Evolutionary conservation across 495 filamentous ascomycete genomes (phyloP).

Genomic region (Bathelium albidoporum): DNA sequence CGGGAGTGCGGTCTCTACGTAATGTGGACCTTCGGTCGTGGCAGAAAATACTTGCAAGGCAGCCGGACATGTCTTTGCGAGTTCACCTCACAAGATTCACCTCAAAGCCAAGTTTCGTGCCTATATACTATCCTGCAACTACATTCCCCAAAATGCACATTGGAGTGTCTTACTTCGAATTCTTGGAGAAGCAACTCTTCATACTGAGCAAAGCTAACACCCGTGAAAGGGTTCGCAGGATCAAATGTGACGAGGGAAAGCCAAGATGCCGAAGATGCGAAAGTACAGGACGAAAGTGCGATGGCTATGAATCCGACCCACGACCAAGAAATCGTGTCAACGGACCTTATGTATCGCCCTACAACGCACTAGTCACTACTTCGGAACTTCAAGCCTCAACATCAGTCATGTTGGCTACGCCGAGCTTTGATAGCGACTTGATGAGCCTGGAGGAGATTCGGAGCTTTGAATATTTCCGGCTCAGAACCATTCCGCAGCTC

Average conservation of each 20-base stretch:
- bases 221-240: background rate
- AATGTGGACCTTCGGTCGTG: too few relatives aligned
- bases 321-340: background rate
- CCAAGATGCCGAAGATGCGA: conserved; percentile 3
- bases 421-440: background rate
- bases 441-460: background rate
- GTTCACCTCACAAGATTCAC: too few relatives aligned
- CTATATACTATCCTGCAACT: too few relatives aligned
- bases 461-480: conserved; percentile 1
- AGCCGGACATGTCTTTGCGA: too few relatives aligned
- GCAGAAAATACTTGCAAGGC: too few relatives aligned
- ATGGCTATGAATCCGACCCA: conserved; percentile 1
- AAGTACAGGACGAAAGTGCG: conserved; percentile 7
- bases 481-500: conserved; percentile 14
- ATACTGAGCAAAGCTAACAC: background rate
- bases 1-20: too few relatives aligned
- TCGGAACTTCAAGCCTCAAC: background rate
- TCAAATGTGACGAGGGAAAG: conserved; percentile 11
- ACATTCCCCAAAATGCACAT: background rate
- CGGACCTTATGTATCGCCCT: background rate
- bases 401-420: background rate
- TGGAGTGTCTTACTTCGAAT: background rate
- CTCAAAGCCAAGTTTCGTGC: too few relatives aligned
- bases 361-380: background rate
- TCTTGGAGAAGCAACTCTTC: background rate